Evolutionary conservation across 257 asterid species (phyloP), one percentile per base, ranked within the genome.

Genomic region (Prunella vulgaris): DNA sequence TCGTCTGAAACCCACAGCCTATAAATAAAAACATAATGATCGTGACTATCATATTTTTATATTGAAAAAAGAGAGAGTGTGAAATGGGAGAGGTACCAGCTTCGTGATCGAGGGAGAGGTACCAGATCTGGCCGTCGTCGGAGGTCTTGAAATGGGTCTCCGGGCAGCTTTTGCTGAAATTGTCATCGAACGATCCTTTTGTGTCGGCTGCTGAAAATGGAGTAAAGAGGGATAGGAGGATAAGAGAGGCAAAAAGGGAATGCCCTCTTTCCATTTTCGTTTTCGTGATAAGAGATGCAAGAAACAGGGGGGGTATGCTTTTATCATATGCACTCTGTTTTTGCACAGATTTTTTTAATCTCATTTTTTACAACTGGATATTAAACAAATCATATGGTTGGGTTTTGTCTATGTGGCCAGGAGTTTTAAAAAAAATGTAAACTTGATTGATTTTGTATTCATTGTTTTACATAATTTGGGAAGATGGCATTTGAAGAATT

Each of bases 1-100:
- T 93, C 17, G 98, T 93, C 71, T 78, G 73, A 71, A 93, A 93
- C 46, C 98, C 98, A 66, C 98, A 93, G 1, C 97, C 98, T 92
- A 14, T 21, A 15, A 44, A 48, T 18, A 20, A 35, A 18, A 8
- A 24, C 40, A 25, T 7, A n/a, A n/a, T n/a, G n/a, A n/a, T n/a
- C n/a, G n/a, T n/a, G n/a, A n/a, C n/a, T n/a, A n/a, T n/a, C n/a
- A n/a, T n/a, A n/a, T n/a, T n/a, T n/a, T n/a, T 32, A 30, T 2
- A 30, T 2, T 0, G 22, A 56, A 24, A 1, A 5, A 25, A 22
- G 2, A 10, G 12, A 10, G 30, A 3, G 15, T 10, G 17, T 4
- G 38, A 32, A 32, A 32, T 32, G n/a, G 37, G 5, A 30, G 1
- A 7, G 5, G 20, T 54, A 93, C 98, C 99, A 72, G 96, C 82